Base-by-base conservation (phyloP, 2,329 filamentous ascomycete genomes). In the Pseudogymnoascus sp. region DNA sequence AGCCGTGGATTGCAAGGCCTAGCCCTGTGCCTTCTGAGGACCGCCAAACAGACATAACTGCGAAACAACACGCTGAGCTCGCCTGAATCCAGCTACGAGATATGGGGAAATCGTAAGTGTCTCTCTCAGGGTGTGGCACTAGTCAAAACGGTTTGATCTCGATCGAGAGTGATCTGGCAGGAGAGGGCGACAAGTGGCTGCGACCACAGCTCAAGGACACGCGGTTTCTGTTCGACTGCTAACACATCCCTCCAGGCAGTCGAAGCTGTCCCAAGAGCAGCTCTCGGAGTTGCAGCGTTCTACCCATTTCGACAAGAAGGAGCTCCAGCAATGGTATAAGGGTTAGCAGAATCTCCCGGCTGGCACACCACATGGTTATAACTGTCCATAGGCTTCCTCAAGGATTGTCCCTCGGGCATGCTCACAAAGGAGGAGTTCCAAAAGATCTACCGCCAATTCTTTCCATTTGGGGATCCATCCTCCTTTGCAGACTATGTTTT, bases 271-370 rank as follows among this genome's bases (percentile, higher is more conserved):
- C 64, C 91, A 95, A 76, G 89, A 96, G 77, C 92, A 99, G 84
- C 89, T 99, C 74, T 86, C 85, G 69, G 95, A 99, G 78, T 87
- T 99, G 70, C 93, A 97, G 76, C 95, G 91, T 81, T 92, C 92
- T 65, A 99, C 95, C 68, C 92, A 97, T 78, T 99, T 99, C 75
- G 95, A 99, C 79, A 97, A 97, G 88, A 97, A 97, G 82, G 95
- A 99, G 79, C 79, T 99, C 75, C 95, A 99, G 77, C 93, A 97
- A 87, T 99, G 95, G 95, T 97, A 99, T 79, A 97, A 97, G 84
- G 95, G 95, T 96, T 77, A 68, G 86, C 73, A 28, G 18, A 16
- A 43, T 18, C 3, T 60, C 37, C 14, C n/a, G 42, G 21, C 12
- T 9, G 11, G 14, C 23, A 60, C 36, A 11, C 21, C 21, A 23